Conservation (phyloP, 305 asterid species). For the Fraxinus platypoda region DNA sequence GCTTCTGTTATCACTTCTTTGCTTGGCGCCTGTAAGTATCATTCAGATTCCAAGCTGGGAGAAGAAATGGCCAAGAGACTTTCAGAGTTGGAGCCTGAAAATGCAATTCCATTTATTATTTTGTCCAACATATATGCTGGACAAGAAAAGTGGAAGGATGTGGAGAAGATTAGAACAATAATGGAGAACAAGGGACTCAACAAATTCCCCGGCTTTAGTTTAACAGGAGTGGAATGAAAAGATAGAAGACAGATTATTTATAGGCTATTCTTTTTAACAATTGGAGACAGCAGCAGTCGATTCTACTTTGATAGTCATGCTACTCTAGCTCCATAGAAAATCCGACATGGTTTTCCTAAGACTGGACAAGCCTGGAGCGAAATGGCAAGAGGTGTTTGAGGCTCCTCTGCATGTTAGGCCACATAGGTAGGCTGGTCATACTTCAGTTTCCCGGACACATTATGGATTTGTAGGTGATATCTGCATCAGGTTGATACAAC, state of each 20-base stretch:
- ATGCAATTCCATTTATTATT: slow-evolving; percentile 69
- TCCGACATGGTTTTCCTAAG: background rate
- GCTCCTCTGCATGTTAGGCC: background rate
- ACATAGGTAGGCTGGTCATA: background rate
- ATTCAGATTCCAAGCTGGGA: slow-evolving; percentile 50
- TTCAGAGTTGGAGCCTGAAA: slow-evolving; percentile 63
- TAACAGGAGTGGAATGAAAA: slow-evolving; percentile 39
- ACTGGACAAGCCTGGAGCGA: background rate
- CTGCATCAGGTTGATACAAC: background rate
- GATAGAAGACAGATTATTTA: background rate
- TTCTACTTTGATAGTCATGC: background rate
- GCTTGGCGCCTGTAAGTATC: slow-evolving; percentile 53
- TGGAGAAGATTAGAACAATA: slow-evolving; percentile 52
- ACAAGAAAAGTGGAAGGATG: slow-evolving; percentile 79
- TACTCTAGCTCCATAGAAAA: background rate
- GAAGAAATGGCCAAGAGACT: slow-evolving; percentile 47
- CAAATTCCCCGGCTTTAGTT: slow-evolving; percentile 61
- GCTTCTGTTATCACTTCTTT: slow-evolving; percentile 55
- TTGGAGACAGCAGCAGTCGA: background rate
- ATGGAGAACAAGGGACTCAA: slow-evolving; percentile 50
- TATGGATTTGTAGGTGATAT: background rate
- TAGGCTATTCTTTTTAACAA: background rate
- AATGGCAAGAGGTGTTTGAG: background rate
- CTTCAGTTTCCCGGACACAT: background rate
- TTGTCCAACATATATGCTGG: slow-evolving; percentile 84